A percentile compares a stretch with the other conserved stretches of the same genome.
Evolutionary conservation across 768 basidiomycete species (phyloP).

Genomic region (Tricholoma bakamatsutake): DNA sequence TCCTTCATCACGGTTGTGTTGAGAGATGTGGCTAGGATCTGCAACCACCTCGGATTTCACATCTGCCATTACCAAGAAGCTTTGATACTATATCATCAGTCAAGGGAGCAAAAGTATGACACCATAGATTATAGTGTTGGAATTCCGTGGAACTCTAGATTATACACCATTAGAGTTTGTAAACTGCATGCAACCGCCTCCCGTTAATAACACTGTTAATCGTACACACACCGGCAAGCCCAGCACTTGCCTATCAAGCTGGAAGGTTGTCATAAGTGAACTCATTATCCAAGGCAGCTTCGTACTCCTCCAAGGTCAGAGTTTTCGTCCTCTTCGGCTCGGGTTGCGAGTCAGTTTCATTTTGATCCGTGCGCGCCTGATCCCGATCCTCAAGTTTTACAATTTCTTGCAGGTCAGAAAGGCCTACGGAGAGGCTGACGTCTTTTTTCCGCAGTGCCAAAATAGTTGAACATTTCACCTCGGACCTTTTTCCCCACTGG

Average conservation of each 20-base stretch:
- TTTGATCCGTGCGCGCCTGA: constrained; percentile 14
- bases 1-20: background rate
- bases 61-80: constrained; percentile 79
- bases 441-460: constrained; percentile 46
- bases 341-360: constrained; percentile 10
- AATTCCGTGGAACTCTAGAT: constrained; percentile 14
- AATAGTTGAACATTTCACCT: constrained; percentile 65
- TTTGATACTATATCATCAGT: constrained; percentile 28
- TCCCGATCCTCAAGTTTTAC: constrained; percentile 14
- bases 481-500: constrained; percentile 81
- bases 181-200: background rate
- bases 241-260: constrained; percentile 16
- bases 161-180: constrained; percentile 12
- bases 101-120: background rate
- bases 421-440: constrained; percentile 8
- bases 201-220: background rate
- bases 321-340: constrained; percentile 35
- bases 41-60: constrained; percentile 96
- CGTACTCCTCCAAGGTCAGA: constrained; percentile 46
- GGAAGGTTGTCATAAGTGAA: constrained; percentile 30
- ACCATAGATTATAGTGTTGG: background rate
- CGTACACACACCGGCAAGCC: background rate
- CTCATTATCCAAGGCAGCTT: constrained; percentile 43
- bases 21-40: constrained; percentile 46
- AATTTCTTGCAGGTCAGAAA: constrained; percentile 7